Evolutionary conservation across 257 asterid genomes (phyloP), one percentile per base, ranked within the genome.

Genomic region (Nicotiana noctiflora): DNA sequence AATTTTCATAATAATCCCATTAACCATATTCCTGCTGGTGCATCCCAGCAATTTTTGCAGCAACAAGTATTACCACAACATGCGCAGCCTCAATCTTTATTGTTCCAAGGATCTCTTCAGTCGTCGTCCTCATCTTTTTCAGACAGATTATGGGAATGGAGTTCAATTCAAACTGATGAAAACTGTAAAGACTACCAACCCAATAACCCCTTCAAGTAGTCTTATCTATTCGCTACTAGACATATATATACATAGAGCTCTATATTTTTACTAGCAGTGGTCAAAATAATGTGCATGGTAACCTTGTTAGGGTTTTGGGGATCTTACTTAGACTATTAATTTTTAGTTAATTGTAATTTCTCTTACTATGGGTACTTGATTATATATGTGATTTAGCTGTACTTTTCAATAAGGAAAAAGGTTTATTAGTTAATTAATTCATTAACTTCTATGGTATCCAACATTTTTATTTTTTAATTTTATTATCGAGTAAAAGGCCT

Each of bases 61-160:
- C 81, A 66, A 74, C 82, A 19, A 40, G 21, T 70, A 40, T 2
- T 51, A 68, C 56, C 53, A 66, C 40, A 31, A 0, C 56, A 51
- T 51, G 49, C 70, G 0, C 83, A 51, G 62, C 82, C 81, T 25
- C 67, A 53, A 19, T 12, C 84, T 31, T 25, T 64, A 53, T 84
- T 75, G 80, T 79, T 81, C 1, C 88, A 61, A 1, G 89, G 88
- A 4, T 37, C 93, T 11, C 51, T 82, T 78, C 94, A 79, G 78
- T 19, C 31, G 4, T 65, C 81, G 0, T 18, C 81, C 0, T 86
- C 84, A 6, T 83, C 84, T 31, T 89, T 86, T 67, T 49, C 92
- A 0, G 97, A 91, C 46, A 87, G 93, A 76, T 72, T 93, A 86
- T 95, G 99, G 99, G 99, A 93, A 53, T 95, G 99, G 99, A 92